These are phyloP conservation scores for Fraxinus angustifolia DNA, from an alignment of 305 asterid species.

Conservation along the genomic window DNA sequence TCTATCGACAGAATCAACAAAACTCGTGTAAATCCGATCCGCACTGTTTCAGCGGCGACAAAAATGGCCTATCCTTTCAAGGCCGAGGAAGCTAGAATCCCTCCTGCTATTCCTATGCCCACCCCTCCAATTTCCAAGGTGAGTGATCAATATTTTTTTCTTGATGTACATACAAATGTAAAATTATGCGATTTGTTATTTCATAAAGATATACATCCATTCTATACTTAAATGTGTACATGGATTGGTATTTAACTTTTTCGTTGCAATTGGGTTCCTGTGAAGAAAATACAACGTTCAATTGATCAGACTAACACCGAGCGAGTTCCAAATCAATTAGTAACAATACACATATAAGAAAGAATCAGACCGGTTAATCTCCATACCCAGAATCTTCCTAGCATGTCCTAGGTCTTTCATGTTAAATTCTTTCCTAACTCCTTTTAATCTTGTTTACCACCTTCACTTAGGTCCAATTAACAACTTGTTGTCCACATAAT, in stretches of 20 bases:
- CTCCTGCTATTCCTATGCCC: slow-evolving; percentile 57
- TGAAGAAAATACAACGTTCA: no score
- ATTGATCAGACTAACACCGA: no score
- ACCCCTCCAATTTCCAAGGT: slow-evolving; percentile 60
- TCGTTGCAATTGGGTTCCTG: background rate
- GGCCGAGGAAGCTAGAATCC: slow-evolving; percentile 75
- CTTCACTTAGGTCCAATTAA: no score
- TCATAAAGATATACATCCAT: background rate
- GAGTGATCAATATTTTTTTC: background rate
- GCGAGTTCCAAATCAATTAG: no score
- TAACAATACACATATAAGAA: no score
- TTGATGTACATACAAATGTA: background rate
- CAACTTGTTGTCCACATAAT: no score
- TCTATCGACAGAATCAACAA: background rate
- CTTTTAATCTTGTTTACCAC: no score
- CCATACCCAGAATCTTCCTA: no score
- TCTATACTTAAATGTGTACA: background rate
- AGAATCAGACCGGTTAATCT: no score
- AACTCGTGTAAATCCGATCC: slow-evolving; percentile 1
- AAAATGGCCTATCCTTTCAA: slow-evolving; percentile 43
- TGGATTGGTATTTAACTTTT: background rate
- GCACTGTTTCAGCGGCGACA: slow-evolving; percentile 29
- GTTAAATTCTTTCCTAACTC: no score
- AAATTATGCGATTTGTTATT: background rate
- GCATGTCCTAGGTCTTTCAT: no score